Evolutionary conservation across 768 basidiomycete genomes (phyloP).

Genomic region (Leccinum longicurvipes): DNA sequence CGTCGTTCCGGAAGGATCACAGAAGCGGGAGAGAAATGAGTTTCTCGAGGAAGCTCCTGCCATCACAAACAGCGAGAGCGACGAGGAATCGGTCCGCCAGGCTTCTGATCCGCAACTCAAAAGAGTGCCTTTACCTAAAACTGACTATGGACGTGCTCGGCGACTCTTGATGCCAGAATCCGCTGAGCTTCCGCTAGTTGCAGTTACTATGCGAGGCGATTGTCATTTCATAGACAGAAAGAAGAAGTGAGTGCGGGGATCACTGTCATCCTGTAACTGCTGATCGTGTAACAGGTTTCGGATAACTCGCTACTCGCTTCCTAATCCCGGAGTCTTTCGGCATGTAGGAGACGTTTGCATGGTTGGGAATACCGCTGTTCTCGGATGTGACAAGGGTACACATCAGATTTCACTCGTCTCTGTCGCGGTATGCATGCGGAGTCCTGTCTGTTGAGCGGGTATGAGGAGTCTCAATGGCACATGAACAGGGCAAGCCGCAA

Average conservation of each 20-base stretch:
- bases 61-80: constrained; percentile 11
- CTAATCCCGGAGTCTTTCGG: constrained; percentile 33
- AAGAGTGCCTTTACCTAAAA: constrained; percentile 33
- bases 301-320: constrained; percentile 37
- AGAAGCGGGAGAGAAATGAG: constrained; percentile 5
- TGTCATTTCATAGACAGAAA: constrained; percentile 40
- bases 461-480: constrained; percentile 19
- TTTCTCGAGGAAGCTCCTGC: constrained; percentile 10
- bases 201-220: constrained; percentile 46
- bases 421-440: constrained; percentile 31
- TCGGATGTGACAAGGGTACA: constrained; percentile 42
- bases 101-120: constrained; percentile 22
- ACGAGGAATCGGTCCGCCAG: constrained; percentile 12
- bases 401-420: constrained; percentile 42
- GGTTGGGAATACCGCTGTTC: constrained; percentile 38
- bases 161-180: constrained; percentile 30
- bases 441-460: constrained; percentile 25
- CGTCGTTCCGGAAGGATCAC: constrained; percentile 1
- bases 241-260: constrained; percentile 25
- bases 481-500: constrained; percentile 30
- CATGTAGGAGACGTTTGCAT: constrained; percentile 48
- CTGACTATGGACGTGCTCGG: constrained; percentile 30
- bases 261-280: constrained; percentile 3
- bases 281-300: constrained; percentile 31
- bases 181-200: constrained; percentile 34